Percentiles rank a stretch among this genome's conserved stretches.
phyloP scores from a whole-genome alignment of 305 asterid species.

The Rubia tinctorum region DNA sequence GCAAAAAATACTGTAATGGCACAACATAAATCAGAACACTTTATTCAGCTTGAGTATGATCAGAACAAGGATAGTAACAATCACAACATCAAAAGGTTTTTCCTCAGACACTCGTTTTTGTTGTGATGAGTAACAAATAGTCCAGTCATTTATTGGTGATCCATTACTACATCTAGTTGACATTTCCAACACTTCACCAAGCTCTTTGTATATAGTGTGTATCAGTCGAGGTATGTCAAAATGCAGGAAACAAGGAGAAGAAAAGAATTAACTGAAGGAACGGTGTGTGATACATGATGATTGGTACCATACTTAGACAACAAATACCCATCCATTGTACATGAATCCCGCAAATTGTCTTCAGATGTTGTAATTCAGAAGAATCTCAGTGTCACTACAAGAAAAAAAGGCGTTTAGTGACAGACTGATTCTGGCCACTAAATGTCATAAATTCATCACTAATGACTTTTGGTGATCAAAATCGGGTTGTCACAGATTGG shows the following conservation, averaged over 20 bases:
- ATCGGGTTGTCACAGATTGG: too few relatives aligned
- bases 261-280: background rate
- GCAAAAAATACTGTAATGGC: background rate
- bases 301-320: background rate
- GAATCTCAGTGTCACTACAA: too few relatives aligned
- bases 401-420: too few relatives aligned
- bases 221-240: slow-evolving; percentile 73
- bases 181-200: slow-evolving; percentile 72
- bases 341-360: background rate
- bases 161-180: slow-evolving; percentile 45
- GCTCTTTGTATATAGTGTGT: slow-evolving; percentile 50
- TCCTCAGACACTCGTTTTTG: too few relatives aligned
- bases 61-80: slow-evolving; percentile 42
- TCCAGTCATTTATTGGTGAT: slow-evolving; percentile 62
- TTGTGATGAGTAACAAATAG: slow-evolving; percentile 53
- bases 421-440: too few relatives aligned
- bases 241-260: slow-evolving; percentile 3
- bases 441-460: too few relatives aligned
- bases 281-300: background rate
- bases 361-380: background rate
- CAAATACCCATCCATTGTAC: background rate
- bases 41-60: background rate
- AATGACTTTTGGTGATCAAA: too few relatives aligned
- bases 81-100: slow-evolving; percentile 78
- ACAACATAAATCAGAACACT: background rate